Evolutionary conservation across 148 eudicot genomes (phyloP).

Genomic region (Rhododendron vialii): DNA sequence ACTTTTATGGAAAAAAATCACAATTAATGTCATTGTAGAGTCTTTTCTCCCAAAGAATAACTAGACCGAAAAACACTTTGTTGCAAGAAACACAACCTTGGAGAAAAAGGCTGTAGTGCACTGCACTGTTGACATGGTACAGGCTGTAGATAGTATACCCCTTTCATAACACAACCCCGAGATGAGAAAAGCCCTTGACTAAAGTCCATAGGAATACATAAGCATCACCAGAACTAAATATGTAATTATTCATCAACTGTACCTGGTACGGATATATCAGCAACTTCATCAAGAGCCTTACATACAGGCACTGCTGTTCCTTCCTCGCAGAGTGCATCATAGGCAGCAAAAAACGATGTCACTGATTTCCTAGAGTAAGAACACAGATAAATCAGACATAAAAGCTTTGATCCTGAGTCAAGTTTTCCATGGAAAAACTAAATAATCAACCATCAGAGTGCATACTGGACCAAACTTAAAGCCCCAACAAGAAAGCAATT

Average conservation of each 20-base stretch:
- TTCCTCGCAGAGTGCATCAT: constrained; percentile 96
- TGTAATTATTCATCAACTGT: neutral
- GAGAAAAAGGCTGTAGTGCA: neutral
- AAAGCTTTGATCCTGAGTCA: neutral
- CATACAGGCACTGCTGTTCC: constrained; percentile 94
- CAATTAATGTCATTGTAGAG: neutral
- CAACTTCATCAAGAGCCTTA: constrained; percentile 84
- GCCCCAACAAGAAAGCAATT: neutral
- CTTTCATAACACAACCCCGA: neutral
- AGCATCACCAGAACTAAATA: neutral
- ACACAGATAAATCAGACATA: constrained; percentile 14
- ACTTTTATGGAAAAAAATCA: neutral
- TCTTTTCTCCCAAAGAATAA: neutral
- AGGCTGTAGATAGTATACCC: neutral
- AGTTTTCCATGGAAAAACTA: neutral
- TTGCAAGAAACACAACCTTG: neutral
- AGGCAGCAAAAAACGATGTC: constrained; percentile 88
- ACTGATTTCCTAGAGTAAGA: constrained; percentile 71
- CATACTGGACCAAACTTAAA: neutral
- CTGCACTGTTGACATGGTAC: neutral
- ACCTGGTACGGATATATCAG: constrained; percentile 84
- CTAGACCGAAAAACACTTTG: neutral
- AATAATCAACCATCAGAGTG: neutral
- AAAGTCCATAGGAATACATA: neutral
- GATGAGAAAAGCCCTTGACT: neutral